phyloP scores from a whole-genome alignment of 257 asterid species.

The Nicotiana undulata region DNA sequence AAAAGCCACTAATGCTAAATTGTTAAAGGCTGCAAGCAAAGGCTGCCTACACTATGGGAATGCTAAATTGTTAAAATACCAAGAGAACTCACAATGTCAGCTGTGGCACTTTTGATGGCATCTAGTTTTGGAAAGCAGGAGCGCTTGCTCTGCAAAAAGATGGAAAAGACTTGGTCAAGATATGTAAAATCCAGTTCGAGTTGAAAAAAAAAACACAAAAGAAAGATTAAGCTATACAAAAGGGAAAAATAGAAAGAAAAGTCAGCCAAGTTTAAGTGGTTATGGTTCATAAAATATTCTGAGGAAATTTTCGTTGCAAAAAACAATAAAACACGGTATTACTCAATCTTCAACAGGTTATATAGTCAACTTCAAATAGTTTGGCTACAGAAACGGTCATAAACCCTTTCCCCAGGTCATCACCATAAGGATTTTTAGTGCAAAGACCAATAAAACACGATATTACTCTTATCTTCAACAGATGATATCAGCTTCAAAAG shows the following conservation, averaged over 20 bases:
- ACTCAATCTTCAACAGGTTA: neutral
- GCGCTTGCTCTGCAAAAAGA: slow-evolving; percentile 68
- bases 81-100: slow-evolving; percentile 73
- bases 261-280: neutral
- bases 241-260: neutral
- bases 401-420: neutral
- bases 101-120: slow-evolving; percentile 86
- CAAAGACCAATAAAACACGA: neutral
- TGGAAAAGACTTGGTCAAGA: neutral
- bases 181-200: neutral
- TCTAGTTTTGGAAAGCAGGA: slow-evolving; percentile 84
- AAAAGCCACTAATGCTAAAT: no score
- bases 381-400: neutral
- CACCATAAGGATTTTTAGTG: neutral
- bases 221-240: neutral
- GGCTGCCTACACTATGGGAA: neutral
- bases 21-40: no score
- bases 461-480: neutral
- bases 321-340: neutral
- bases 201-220: neutral
- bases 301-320: neutral
- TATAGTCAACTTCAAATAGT: neutral
- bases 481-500: neutral
- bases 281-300: neutral
- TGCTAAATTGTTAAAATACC: neutral